Base-by-base conservation (phyloP, 2,329 filamentous ascomycete species). In the Lachnellula arida region DNA sequence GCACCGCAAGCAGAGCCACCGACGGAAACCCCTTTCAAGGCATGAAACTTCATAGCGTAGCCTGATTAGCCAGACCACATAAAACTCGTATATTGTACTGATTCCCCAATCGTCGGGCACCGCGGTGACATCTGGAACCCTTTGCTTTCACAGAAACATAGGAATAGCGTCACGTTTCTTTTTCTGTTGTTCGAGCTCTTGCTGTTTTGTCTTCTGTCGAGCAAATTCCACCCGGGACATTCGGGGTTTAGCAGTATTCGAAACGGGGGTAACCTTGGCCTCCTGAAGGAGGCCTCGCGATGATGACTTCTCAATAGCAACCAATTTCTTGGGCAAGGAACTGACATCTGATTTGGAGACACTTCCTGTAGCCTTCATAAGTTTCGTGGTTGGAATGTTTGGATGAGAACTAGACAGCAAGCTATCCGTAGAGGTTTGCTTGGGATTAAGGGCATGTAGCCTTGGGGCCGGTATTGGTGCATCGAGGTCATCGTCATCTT, bases 1-100 rank as follows among this genome's bases (percentile, higher is more conserved):
- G 93, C 89, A 4, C 89, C 90, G 0, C 88, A 93, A 74, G 90
- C 89, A 1, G 90, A 95, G 76, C 72, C 76, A 58, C 89, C 89
- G 0, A 89, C 76, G 62, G 87, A 94, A 78, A 94, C 85, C 1
- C 81, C 83, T 0, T 83, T 78, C 57, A 59, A 58, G 46, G 52
- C 50, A 19, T 60, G 37, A 59, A 46, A 35, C 17, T 22, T 14
- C 22, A 34, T 35, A 14, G 43, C 5, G 7, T n/a, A 22, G 44
- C 15, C 40, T 39, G 34, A 50, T 40, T 19, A 44, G 19, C 39
- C 17, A 42, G 39, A 17, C 39, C 8, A n/a, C 6, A 42, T 42
- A 19, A 1, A 42, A n/a, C 39, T 42, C 28, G 28, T 32, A 32
- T 12, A 32, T 40, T 39, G 37, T 40, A 40, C 8, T 40, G 37